Base-by-base conservation (phyloP, 306 rosid species). In the Pyrus betulifolia region DNA sequence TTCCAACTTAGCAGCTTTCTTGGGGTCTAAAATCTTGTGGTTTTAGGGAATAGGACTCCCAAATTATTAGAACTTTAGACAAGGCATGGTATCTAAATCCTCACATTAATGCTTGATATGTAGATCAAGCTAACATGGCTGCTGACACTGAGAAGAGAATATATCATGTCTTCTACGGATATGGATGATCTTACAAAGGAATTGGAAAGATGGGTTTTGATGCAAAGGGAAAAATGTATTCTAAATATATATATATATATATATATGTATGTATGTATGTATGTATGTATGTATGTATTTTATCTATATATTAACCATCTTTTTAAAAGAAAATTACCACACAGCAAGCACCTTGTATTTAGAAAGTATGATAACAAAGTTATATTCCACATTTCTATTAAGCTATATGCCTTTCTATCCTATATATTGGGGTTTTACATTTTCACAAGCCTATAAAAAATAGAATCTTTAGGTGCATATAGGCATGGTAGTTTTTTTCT, bases 71-170 rank as follows among this genome's bases (percentile, higher is more conserved):
- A 84, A 76, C 84, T 83, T 86, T 84, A 72, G 84, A 73, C 80
- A 84, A 78, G 86, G 89, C 88, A 86, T 89, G 89, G 97, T 58
- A 91, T 89, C 91, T 81, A 82, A 63, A 80, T 68, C 77, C 49
- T 69, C 77, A 70, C 71, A 70, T 54, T 57, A 76, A 80, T 77
- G 74, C 76, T 77, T 79, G 72, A 84, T 67, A 76, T 74, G 80
- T 73, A 78, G 82, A 72, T 80, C 79, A 71, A 76, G 81, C 75
- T 76, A 71, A 72, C 78, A 44, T 74, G 74, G 54, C 57, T 59
- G 54, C 72, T 59, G 79, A 61, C 68, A 75, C 35, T 27, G 44
- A 11, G 45, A 72, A 85, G 84, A 78, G 92, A 89, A 91, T 89
- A 90, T 88, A 89, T 85, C 80, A 75, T 74, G 76, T 78, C 49